Evolutionary conservation across 139 green algal genomes (phyloP), one percentile per base, ranked within the genome.

Genomic region (Micractinium sp.): DNA sequence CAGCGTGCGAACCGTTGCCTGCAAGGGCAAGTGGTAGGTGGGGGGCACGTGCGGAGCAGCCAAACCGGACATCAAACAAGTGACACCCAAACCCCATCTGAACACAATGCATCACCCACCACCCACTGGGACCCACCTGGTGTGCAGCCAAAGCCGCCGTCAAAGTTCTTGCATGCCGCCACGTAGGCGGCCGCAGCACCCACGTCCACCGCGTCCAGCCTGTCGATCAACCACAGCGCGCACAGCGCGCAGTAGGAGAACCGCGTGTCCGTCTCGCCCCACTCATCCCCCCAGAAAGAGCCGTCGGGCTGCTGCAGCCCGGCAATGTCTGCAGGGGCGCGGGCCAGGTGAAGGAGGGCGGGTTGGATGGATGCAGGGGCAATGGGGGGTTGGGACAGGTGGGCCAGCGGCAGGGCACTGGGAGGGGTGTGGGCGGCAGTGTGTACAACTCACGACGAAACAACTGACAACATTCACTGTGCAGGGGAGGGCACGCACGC

Each of bases 251-350:
- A 98, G 92, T 99, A 99, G 0, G 95, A 95, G 90, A 99, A 99
- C 53, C 94, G 90, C 2, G 97, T 99, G 91, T 99, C 98, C 4
- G 99, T 92, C 92, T 99, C 98, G 0, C 98, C 98, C 95, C 96
- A 99, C n/a, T 93, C 90, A 90, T 99, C 98, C 0, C 98, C 98
- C 35, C 87, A 75, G 77, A 99, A 99, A 4, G 97, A 98, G 19
- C 98, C 98, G 88, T 99, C 96, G 2, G 91, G 60, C 69, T 95
- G 96, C 90, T 99, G 98, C 60, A 99, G 86, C 2, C 87, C 78
- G 7, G 90, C 84, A 4, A 99, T 89, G 79, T 98, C 95, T 97
- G 94, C 87, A 67, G 38, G 74, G 35, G 12, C 2, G 29, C 29
- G 31, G 31, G 73, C 31, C 31, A n/a, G 20, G 22, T 66, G 60